phyloP scores from a whole-genome alignment of 176 grass and related monocot species.

The Thalia dealbata region DNA sequence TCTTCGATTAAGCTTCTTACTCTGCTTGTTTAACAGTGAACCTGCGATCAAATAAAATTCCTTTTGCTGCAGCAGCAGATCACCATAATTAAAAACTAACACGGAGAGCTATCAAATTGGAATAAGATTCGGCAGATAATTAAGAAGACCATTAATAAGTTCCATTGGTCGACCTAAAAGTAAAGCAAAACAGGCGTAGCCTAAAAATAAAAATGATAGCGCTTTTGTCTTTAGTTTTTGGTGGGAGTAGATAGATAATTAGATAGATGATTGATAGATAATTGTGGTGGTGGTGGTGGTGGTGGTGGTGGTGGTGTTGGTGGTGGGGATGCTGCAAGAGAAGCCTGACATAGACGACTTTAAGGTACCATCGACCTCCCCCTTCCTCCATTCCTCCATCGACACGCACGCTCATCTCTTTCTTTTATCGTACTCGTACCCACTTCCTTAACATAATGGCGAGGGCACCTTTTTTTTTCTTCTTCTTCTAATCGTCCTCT shows the following conservation, averaged over 20 bases:
- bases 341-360: neutral
- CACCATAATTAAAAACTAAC: too few species aligned
- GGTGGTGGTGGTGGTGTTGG: too few species aligned
- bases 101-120: too few species aligned
- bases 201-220: too few species aligned
- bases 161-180: neutral
- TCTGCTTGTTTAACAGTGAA: too few species aligned
- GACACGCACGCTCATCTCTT: neutral
- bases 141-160: neutral
- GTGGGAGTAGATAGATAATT: neutral
- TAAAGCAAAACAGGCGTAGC: neutral
- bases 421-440: conserved; percentile 3
- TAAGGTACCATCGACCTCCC: neutral
- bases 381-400: neutral
- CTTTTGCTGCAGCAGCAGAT: too few species aligned
- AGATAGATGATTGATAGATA: neutral
- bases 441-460: neutral
- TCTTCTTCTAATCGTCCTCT: neutral
- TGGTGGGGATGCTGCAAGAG: neutral
- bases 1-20: neutral
- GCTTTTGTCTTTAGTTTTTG: neutral
- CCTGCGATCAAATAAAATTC: too few species aligned
- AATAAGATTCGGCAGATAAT: too few species aligned
- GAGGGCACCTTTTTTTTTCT: neutral
- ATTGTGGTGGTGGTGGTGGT: neutral